Evolutionary conservation across 257 asterid species (phyloP), one percentile per base, ranked within the genome.

Genomic region (Eucommia ulmoides): DNA sequence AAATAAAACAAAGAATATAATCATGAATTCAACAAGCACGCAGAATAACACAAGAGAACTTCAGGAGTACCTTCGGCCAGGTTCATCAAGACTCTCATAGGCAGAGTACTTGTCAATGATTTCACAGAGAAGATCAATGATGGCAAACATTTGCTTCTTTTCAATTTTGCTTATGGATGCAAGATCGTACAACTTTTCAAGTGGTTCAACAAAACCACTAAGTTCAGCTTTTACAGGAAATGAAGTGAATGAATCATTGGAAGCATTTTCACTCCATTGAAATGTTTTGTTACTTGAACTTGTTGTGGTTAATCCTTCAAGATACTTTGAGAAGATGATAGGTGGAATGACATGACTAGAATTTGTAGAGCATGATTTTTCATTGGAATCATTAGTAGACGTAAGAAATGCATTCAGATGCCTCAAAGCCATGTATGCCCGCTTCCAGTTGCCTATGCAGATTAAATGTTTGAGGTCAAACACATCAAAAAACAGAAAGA

Each of bases 1-100:
- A n/a, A n/a, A n/a, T n/a, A n/a, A n/a, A n/a, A n/a, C n/a, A n/a
- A n/a, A n/a, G n/a, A n/a, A n/a, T n/a, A 35, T 47, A 53, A 41
- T 22, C 24, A 53, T 42, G 50, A 53, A n/a, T n/a, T n/a, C n/a
- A n/a, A n/a, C n/a, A n/a, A n/a, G n/a, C n/a, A n/a, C n/a, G n/a
- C n/a, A n/a, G n/a, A n/a, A n/a, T n/a, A n/a, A n/a, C n/a, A n/a
- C n/a, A n/a, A n/a, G n/a, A n/a, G n/a, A n/a, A n/a, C n/a, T n/a
- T n/a, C n/a, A n/a, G n/a, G n/a, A n/a, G 20, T 75, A 82, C 98
- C 93, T 85, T 70, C 86, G 74, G 63, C 96, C 96, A 64, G 94
- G 78, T 57, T 80, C 98, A 74, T 89, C 98, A 64, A 89, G 94
- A 66, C 96, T 78, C 69, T 74, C 84, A 76, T 76, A 85, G 55